Evolutionary conservation across 2,329 filamentous ascomycete genomes (phyloP), one percentile per base, ranked within the genome.

Genomic region (Aspergillus unguis): DNA sequence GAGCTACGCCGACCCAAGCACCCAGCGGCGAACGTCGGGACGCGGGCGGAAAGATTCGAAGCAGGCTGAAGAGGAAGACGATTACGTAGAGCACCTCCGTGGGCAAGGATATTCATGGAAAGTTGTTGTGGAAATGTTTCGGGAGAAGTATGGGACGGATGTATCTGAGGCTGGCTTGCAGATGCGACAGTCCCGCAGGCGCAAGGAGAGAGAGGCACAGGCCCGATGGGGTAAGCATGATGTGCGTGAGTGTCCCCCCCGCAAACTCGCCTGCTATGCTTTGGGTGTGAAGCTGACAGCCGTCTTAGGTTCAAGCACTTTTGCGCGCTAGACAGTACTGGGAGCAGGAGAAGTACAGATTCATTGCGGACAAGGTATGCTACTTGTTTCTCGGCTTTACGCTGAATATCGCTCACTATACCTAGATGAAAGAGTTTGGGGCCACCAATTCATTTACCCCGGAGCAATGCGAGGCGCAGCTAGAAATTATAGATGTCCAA

Each of bases 191-290:
- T 58, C 65, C 33, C 71, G 72, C 36, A 58, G 70, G 40, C 66
- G 69, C 41, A 69, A 70, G 48, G 63, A 70, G 48, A 64, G 69
- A 27, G 57, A 62, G 42, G 60, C 64, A 6, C 65, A 62, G 42
- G 60, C 64, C 6, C 65, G 63, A 37, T 75, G 72, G 72, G 70
- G 72, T 51, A 69, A 73, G 54, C 62, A 68, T 50, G 71, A 75
- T 73, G 70, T 75, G 70, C 73, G 71, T 74, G 73, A 62, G 72
- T 73, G 63, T 58, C 44, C 57, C 60, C n/a, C 41, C 57, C 60
- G 17, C 41, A 28, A 17, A 5, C 7, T 7, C n/a, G 6, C 36
- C 36, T 6, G 11, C 5, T 3, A n/a, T 38, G 23, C 36, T 38
- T 38, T n/a, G 8, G 4, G 26, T 8, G n/a, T 35, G 11, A 31